Conservation (phyloP, 2,329 filamentous ascomycete species). For the Xylariaceae sp. region DNA sequence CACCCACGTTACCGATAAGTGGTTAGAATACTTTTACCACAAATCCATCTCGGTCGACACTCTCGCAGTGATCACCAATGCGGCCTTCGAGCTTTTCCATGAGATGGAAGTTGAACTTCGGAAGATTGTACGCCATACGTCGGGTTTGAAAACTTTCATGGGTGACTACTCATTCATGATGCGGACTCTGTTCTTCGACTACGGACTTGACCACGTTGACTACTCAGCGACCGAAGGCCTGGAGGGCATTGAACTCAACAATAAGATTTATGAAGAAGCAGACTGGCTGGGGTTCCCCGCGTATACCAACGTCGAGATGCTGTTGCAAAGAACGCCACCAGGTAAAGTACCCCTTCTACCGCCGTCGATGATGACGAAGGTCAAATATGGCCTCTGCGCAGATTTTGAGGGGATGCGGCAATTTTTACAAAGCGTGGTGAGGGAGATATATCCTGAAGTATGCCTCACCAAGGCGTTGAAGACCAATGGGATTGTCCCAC, state of each 20-base stretch:
- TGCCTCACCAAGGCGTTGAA: conserved; percentile 29
- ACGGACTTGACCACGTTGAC: conserved; percentile 29
- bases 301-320: conserved; percentile 17
- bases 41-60: conserved; percentile 23
- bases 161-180: conserved; percentile 26
- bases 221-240: conserved; percentile 22
- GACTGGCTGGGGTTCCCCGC: conserved; percentile 28
- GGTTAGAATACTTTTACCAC: conserved; percentile 33
- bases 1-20: conserved; percentile 30
- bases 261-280: conserved; percentile 28
- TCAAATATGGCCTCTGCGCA: conserved; percentile 21
- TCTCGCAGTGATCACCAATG: conserved; percentile 32
- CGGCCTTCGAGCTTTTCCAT: conserved; percentile 33
- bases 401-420: conserved; percentile 14
- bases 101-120: conserved; percentile 27
- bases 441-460: conserved; percentile 24
- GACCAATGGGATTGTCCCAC: conserved; percentile 15
- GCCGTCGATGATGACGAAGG: conserved; percentile 1
- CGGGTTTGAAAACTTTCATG: conserved; percentile 1
- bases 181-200: conserved; percentile 26
- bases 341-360: conserved; percentile 26
- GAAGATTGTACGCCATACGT: conserved; percentile 15
- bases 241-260: conserved; percentile 18
- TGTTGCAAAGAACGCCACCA: conserved; percentile 18
- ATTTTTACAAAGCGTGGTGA: conserved; percentile 19